These are phyloP conservation scores for Tolypocladium amazonense DNA, from an alignment of 2,329 filamentous ascomycete species.

Conservation along the genomic window DNA sequence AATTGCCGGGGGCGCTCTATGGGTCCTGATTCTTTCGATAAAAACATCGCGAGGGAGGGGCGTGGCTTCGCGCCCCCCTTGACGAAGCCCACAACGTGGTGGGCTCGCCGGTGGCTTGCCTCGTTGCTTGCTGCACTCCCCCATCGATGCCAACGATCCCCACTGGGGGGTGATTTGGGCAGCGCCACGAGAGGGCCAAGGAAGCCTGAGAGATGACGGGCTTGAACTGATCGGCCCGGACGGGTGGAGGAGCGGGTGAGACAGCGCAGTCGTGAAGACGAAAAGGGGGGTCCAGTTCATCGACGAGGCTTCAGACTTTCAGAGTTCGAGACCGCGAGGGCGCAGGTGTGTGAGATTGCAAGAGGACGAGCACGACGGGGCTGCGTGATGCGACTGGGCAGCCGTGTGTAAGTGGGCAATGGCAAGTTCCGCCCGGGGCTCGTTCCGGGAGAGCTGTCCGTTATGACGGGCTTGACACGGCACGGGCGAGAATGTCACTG, in stretches of 20 bases:
- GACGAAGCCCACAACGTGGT: not conserved
- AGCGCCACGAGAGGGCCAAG: not conserved
- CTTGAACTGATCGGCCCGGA: not conserved
- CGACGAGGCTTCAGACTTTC: not conserved
- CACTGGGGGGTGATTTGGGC: not conserved
- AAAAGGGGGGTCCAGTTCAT: not conserved
- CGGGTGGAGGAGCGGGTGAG: not conserved
- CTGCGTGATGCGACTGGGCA: not conserved
- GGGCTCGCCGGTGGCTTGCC: not conserved
- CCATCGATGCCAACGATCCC: not conserved
- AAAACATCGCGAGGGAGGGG: not conserved
- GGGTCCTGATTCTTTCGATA: not conserved
- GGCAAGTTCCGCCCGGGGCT: not conserved
- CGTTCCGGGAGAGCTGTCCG: not conserved
- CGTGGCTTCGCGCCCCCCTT: not conserved
- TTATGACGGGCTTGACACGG: not conserved
- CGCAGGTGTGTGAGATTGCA: not conserved
- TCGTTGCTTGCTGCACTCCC: not conserved
- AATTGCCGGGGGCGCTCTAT: too few relatives aligned
- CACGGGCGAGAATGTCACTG: not conserved
- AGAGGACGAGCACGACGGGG: not conserved
- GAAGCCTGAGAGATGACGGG: not conserved
- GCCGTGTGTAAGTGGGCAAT: not conserved
- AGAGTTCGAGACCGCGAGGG: not conserved
- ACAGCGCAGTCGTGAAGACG: not conserved